Conservation (phyloP, 2,329 filamentous ascomycete genomes). For the Phaeosphaeria sp. region DNA sequence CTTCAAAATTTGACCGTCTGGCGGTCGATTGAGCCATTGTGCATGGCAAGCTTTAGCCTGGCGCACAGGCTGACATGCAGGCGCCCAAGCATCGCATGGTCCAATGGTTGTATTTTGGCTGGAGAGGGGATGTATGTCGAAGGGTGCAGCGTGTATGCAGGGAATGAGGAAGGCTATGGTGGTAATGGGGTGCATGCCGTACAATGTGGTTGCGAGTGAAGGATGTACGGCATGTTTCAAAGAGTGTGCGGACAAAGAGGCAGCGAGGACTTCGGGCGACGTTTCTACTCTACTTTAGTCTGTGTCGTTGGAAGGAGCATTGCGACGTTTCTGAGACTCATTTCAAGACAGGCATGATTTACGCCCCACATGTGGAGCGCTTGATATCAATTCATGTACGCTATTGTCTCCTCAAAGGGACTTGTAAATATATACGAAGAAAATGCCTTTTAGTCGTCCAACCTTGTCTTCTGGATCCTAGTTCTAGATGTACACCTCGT, state of each 20-base stretch:
- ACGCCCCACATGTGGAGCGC: not conserved
- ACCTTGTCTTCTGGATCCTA: not conserved
- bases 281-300: no score
- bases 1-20: not conserved
- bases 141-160: not conserved
- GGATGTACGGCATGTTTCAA: no score
- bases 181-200: not conserved
- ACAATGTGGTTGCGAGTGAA: not conserved
- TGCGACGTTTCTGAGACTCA: no score
- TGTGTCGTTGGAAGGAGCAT: no score
- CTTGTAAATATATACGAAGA: conserved; percentile 1
- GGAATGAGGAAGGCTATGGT: not conserved
- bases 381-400: conserved; percentile 1
- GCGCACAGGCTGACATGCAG: not conserved
- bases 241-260: no score
- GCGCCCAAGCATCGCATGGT: not conserved
- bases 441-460: not conserved
- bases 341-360: not conserved
- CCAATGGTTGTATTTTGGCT: not conserved
- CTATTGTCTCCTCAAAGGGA: not conserved
- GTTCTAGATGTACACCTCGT: not conserved
- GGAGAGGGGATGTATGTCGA: not conserved
- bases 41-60: not conserved
- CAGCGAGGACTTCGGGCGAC: no score
- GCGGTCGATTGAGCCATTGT: not conserved